Evolutionary conservation across 495 filamentous ascomycete species (phyloP).

Genomic region (Penicillium angulare): DNA sequence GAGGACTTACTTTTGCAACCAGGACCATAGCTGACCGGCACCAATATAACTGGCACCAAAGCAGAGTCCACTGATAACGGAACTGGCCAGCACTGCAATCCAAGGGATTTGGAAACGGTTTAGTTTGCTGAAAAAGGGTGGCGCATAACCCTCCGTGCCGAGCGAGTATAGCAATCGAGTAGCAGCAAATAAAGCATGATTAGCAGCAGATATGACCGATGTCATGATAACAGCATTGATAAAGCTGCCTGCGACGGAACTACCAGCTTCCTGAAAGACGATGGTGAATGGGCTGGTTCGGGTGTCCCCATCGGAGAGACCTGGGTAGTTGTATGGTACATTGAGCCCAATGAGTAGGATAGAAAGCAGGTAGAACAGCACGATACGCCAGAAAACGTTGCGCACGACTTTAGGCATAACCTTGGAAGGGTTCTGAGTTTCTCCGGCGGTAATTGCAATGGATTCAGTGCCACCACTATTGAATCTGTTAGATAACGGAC

Average conservation of each 20-base stretch:
- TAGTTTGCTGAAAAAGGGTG: slow-evolving; percentile 45
- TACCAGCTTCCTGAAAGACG: slow-evolving; percentile 51
- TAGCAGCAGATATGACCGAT: slow-evolving; percentile 51
- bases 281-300: slow-evolving; percentile 53
- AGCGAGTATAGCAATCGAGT: slow-evolving; percentile 51
- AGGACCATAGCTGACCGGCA: slow-evolving; percentile 56
- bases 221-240: slow-evolving; percentile 59
- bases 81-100: slow-evolving; percentile 57
- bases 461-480: slow-evolving; percentile 53
- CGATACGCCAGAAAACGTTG: slow-evolving; percentile 55
- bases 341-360: slow-evolving; percentile 52
- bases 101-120: slow-evolving; percentile 59
- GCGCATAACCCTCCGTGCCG: slow-evolving; percentile 46
- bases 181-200: slow-evolving; percentile 55
- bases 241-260: slow-evolving; percentile 48
- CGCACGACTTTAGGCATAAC: slow-evolving; percentile 49
- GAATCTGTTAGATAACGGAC: background rate
- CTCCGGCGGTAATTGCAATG: slow-evolving; percentile 56
- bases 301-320: slow-evolving; percentile 37
- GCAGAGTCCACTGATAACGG: slow-evolving; percentile 53
- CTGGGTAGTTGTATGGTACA: slow-evolving; percentile 51
- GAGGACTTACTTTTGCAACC: slow-evolving; percentile 50
- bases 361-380: slow-evolving; percentile 52
- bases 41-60: slow-evolving; percentile 63
- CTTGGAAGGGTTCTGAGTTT: slow-evolving; percentile 48